Conservation (phyloP, 2,329 filamentous ascomycete species). For the Diaporthe destruens region DNA sequence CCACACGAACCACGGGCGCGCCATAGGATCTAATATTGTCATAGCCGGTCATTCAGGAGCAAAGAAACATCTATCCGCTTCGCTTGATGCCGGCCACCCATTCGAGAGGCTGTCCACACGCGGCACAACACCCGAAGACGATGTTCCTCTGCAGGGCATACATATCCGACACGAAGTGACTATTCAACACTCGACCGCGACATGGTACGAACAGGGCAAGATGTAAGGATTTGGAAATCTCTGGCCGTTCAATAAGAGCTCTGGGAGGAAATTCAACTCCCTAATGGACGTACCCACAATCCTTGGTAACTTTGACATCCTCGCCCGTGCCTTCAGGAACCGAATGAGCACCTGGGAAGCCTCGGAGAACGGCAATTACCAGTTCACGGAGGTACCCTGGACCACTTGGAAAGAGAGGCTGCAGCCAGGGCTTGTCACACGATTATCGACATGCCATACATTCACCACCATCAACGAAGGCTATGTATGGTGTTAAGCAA, state of each 20-base stretch:
- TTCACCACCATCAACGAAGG: not conserved
- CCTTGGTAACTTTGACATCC: not conserved
- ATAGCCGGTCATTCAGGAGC: conserved; percentile 4
- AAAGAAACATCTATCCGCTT: not conserved
- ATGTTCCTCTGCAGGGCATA: conserved; percentile 14
- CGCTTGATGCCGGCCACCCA: not conserved
- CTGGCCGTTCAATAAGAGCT: not conserved
- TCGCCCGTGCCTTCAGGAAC: not conserved
- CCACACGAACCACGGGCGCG: not conserved
- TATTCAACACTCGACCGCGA: conserved; percentile 4
- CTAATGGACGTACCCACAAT: not conserved
- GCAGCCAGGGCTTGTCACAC: not conserved
- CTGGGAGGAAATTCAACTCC: not conserved
- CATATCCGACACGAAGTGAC: conserved; percentile 16
- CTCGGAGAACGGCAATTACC: not conserved
- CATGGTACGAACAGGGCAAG: conserved; percentile 5
- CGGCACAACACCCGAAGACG: not conserved
- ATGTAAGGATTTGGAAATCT: not conserved
- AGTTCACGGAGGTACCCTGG: not conserved
- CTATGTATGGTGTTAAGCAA: too few species aligned
- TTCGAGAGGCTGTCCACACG: conserved; percentile 12
- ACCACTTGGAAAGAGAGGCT: not conserved
- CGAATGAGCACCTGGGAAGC: not conserved
- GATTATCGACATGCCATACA: not conserved
- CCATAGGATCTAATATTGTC: not conserved